Base-by-base conservation (phyloP, 495 filamentous ascomycete genomes). In the Penicillium odoratum region DNA sequence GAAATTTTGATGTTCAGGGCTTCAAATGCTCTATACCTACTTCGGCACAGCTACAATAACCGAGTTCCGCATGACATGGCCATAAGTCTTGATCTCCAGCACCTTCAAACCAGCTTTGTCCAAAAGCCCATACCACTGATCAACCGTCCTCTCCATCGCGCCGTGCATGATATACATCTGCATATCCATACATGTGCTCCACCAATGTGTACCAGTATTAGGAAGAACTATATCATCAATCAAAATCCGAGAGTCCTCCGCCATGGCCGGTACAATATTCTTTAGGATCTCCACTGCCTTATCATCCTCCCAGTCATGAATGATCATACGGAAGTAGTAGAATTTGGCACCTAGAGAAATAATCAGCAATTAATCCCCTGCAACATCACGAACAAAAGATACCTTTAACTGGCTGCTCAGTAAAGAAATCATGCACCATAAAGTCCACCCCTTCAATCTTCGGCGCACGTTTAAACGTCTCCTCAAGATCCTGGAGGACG, bases 271-370 rank as follows among this genome's bases (percentile, higher is more conserved):
- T 3, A 43, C 16, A 3, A 49, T 13, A 29, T 29, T 49, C 7
- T 33, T 29, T 13, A 49, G n/a, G n/a, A 49, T 56, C 13, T n/a
- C 3, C 21, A 42, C 10, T 7, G 33, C 25, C 25, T 42, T 40
- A 5, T 49, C 53, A 21, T 49, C 45, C 15, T 36, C 15, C 18
- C 33, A 40, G 21, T 48, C 53, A 40, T 55, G 53, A n/a, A 55
- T 48, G 13, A 48, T 36, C 7, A n/a, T 55, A 7, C 53, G 53
- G 4, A 48, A 16, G 34, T 55, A 55, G 33, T 48, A 55, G 16
- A 26, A 34, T 42, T 16, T 40, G 11, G 38, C 38, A 40, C 38
- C 38, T 40, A 10, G 9, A 6, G 13, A 40, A 5, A 40, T 5
- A n/a, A 16, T 40, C 38, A 40, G 38, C 38, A 40, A n/a, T 0